Base-by-base conservation (phyloP, 2,329 filamentous ascomycete species). In the Fragosphaeria purpurea region DNA sequence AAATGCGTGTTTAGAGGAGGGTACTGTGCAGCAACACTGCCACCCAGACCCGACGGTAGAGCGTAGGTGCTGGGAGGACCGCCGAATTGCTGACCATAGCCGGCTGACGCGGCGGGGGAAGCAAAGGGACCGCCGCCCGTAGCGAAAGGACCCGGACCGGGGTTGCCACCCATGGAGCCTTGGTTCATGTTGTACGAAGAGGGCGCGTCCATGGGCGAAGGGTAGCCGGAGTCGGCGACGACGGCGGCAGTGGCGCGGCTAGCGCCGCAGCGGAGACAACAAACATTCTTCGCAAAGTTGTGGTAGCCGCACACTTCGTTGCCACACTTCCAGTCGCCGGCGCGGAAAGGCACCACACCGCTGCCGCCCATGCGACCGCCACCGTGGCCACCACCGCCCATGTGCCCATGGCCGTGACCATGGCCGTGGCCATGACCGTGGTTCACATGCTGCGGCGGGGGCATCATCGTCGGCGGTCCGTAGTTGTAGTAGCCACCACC, bases 261-360 rank as follows among this genome's bases (percentile, higher is more conserved):
- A 48, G 91, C 93, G 66, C 93, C 93, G 65, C 93, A 98, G 53
- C 93, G 87, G 56, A 98, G 80, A 69, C 93, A 98, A 70, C 88
- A 95, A 52, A 97, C 91, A 62, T 98, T 98, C 80, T 98, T 98
- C 55, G 93, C 93, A 65, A 98, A 98, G 73, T 98, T 98, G 75
- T 98, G 93, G 69, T 98, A 98, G 52, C 87, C 88, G 66, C 93
- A 98, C 39, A 90, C 89, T 64, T 98, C 93, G 57, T 93, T 93
- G 51, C 93, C 93, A 64, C 93, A 98, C 70, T 96, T 96, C 93
- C 93, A 98, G 65, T 98, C 93, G 63, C 93, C 93, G 50, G 93
- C 93, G 63, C 93, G 86, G 84, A 98, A 98, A 12, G 93, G 93
- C 42, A 98, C 93, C 45, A 89, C 85, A 50, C 86, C 86, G 59